Base-by-base conservation (phyloP, 179 eudicot genomes). In the Patellifolia procumbens region DNA sequence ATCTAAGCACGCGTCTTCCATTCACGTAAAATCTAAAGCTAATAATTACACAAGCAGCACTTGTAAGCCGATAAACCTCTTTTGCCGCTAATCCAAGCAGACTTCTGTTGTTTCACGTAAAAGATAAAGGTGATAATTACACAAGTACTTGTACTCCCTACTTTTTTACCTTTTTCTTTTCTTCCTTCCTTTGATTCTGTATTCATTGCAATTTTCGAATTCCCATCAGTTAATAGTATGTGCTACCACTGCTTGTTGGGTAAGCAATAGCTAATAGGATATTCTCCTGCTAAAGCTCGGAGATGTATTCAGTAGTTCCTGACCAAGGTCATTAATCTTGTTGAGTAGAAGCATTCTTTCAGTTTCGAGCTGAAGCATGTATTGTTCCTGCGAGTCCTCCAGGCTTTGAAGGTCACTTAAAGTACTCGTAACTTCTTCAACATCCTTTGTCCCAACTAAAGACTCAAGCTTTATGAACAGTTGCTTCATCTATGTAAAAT, bases 261-360 rank as follows among this genome's bases (percentile, higher is more conserved):
- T 19, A n/a, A 31, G 42, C 5, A 17, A 1, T 4, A 70, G 60
- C 63, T 78, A 82, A 70, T 82, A 78, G 15, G 84, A 74, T 46
- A 74, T 74, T 28, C 81, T 52, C 29, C 84, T 84, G 76, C 75
- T 80, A 34, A 87, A 80, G 68, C 71, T 15, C 46, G 92, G 88
- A 28, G 95, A 80, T 2, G 95, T 82, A 80, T 91, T 86, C 2
- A 90, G 62, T 29, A 95, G 82, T 84, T 93, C 99, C 84, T 86
- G 97, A 63, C 98, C 94, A 55, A 95, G 90, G 78, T 93, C 96
- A 22, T 75, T 82, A 67, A 95, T 93, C 86, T 95, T 95, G 87
- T 76, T 83, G 20, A 95, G 86, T 46, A 95, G 75, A 70, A 95
- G 86, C 82, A 64, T 83, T 82, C 91, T 90, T 88, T 95, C 97